phyloP scores from a whole-genome alignment of 371 early-diverging fungal genomes.

The Synchytrium microbalum region DNA sequence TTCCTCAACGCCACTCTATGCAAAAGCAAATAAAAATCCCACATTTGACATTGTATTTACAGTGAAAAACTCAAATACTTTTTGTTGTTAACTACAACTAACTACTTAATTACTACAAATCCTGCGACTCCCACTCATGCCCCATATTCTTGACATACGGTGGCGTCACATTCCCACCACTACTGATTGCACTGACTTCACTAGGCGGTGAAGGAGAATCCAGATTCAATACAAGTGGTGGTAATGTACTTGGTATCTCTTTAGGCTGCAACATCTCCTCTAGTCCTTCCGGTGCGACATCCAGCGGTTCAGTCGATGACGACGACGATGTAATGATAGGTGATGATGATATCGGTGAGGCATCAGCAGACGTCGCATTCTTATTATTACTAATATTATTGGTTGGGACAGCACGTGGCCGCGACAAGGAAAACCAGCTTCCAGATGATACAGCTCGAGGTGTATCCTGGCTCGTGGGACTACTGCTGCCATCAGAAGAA shows the following conservation, averaged over 20 bases:
- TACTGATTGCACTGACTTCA: background rate
- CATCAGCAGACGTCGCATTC: background rate
- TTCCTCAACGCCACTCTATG: too few relatives aligned
- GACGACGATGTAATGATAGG: background rate
- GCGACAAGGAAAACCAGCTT: too few relatives aligned
- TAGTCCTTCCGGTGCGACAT: background rate
- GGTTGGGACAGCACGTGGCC: too few relatives aligned
- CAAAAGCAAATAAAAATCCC: too few relatives aligned
- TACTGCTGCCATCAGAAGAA: background rate
- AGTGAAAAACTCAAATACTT: too few relatives aligned
- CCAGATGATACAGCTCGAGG: too few relatives aligned
- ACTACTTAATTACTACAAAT: too few relatives aligned
- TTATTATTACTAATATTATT: background rate
- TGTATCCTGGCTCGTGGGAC: too few relatives aligned
- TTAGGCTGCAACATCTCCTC: background rate
- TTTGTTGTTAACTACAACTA: too few relatives aligned
- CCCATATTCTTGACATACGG: background rate
- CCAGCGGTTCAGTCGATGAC: background rate
- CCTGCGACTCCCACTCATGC: too few relatives aligned
- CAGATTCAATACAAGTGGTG: background rate
- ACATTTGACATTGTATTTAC: too few relatives aligned
- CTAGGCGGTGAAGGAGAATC: background rate
- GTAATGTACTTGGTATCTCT: background rate
- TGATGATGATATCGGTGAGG: background rate
- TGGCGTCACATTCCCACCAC: background rate